Conservation (phyloP, 768 basidiomycete genomes). For the Lactarius tabidus region DNA sequence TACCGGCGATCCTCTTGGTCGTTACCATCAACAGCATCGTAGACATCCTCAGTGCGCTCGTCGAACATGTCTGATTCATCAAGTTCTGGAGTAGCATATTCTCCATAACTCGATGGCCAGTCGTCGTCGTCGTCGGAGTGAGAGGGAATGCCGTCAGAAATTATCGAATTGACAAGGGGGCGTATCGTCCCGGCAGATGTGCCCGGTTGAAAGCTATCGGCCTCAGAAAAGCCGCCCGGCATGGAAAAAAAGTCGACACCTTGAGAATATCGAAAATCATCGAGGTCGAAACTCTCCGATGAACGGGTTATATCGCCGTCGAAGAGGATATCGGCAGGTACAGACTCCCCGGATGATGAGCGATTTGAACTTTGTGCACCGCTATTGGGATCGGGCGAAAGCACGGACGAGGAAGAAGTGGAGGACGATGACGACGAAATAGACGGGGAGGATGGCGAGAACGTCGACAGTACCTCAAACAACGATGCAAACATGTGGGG, state of each 20-base stretch:
- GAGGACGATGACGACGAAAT: conserved; percentile 33
- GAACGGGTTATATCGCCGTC: conserved; percentile 12
- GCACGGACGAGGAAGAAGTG: conserved; percentile 27
- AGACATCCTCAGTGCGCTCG: background rate
- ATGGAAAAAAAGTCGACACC: conserved; percentile 16
- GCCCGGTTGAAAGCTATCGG: conserved; percentile 38
- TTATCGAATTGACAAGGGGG: conserved; percentile 26
- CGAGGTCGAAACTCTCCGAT: background rate
- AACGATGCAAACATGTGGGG: conserved; percentile 34
- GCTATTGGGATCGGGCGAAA: conserved; percentile 21
- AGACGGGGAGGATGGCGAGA: conserved; percentile 32
- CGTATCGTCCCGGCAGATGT: conserved; percentile 46
- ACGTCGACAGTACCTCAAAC: conserved; percentile 32
- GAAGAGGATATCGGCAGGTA: conserved; percentile 9
- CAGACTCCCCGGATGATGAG: conserved; percentile 15
- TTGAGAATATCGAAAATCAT: conserved; percentile 11
- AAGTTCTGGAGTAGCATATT: conserved; percentile 15
- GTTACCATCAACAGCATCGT: conserved; percentile 12
- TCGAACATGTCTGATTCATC: conserved; percentile 15
- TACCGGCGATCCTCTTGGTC: background rate
- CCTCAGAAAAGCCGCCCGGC: conserved; percentile 18
- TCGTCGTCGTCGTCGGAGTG: conserved; percentile 24
- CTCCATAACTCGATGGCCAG: conserved; percentile 7
- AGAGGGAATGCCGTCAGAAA: conserved; percentile 18
- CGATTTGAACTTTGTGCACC: conserved; percentile 14